Base-by-base conservation (phyloP, 106 monocot species). In the Apostasia shenzhenica region DNA sequence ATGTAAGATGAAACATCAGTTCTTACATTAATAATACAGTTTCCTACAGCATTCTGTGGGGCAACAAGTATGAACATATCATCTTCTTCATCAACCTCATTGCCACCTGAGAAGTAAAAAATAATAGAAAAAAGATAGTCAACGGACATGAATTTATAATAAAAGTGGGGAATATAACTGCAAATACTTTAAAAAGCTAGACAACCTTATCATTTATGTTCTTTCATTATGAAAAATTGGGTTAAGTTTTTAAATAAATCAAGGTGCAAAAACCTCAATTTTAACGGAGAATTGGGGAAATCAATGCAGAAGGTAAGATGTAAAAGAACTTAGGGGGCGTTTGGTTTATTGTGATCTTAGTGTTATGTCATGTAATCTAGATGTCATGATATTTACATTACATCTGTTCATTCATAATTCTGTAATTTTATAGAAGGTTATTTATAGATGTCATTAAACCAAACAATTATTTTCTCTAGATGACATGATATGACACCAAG, bases 11-110 rank as follows among this genome's bases (percentile, higher is more conserved):
- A 57, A 6, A 48, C 70, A 45, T 42, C 6, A 57, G 59, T n/a
- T 54, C 81, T 77, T 68, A 95, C 95, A 71, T 95, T 82, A 64
- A 95, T 95, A 72, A 95, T 95, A 68, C 95, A 95, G 81, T 95
- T 89, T 7, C 95, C 95, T 80, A 92, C 77, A 77, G 95, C 95
- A 87, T 95, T 95, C 75, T 95, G 92, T 11, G 95, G 92, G 74
- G 95, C 92, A 39, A 95, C 76, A 45, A 92, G 76, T 68, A 95
- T 84, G 77, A 86, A 95, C 61, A 95, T 89, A 73, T 95, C 89
- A 81, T 92, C 95, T 71, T 89, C 75, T 66, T 95, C 89, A 63
- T 89, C 86, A 55, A 95, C 91, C 54, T 95, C 91, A 59, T 76
- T 82, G 43, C 76, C 77, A 65, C 88, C 95, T 95, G 78, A 42